Base-by-base conservation (phyloP, 805 yeast species). In the Zygoascus tannicola region DNA sequence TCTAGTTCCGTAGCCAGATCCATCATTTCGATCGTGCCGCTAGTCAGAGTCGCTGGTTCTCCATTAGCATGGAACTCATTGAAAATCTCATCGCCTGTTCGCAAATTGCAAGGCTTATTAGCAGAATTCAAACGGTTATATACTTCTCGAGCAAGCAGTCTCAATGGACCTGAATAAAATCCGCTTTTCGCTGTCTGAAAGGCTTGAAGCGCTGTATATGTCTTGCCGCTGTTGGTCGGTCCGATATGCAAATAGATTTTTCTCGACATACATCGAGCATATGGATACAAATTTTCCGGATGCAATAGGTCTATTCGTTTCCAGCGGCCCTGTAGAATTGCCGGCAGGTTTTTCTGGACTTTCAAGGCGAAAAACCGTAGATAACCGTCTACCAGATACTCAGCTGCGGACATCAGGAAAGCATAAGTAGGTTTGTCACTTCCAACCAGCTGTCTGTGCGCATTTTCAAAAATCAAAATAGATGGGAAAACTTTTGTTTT, bases 151-250 rank as follows among this genome's bases (percentile, higher is more conserved):
- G 97, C 98, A 42, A 92, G 68, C 44, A 92, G 68, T 48, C 99
- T 70, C 38, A 92, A 66, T 0, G 99, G 99, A 1, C 97, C 97
- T 0, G 97, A 97, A 63, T 81, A 92, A 52, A 82, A 84, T 0
- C 98, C 98, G 16, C 78, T 71, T 26, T 76, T 69, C 14, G 86
- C 78, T 18, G 62, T 55, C 52, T 78, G 78, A 40, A 92, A 68
- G 44, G 77, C 71, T 54, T 81, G 70, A 38, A 92, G 65, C 0
- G 97, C 95, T 39, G 75, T 73, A 57, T 85, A 84, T 0, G 97
- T 92, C 56, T 92, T 92, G 10, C 99, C 99, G 52, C 92, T 80
- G 60, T 92, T 92, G 0, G 99, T 92, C 1, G 99, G 98, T 0
- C 99, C 99, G 8, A 92, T 85, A 59, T 92, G 99, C 78, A 92